Base-by-base conservation (phyloP, 495 filamentous ascomycete genomes). In the Tetracladium setigerum region DNA sequence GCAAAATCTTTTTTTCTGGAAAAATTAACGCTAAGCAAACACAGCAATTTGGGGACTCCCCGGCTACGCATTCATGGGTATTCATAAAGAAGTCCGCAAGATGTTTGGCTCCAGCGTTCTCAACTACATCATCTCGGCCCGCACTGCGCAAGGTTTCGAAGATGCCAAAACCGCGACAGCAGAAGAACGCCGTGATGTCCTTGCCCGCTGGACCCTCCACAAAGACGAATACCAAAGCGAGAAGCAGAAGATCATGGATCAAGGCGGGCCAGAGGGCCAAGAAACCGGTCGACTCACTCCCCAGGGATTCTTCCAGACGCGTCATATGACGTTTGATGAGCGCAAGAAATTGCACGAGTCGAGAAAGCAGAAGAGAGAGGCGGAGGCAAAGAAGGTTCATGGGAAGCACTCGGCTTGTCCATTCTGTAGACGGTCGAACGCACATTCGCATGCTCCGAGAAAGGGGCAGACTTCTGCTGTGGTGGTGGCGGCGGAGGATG, bases 51-150 rank as follows among this genome's bases (percentile, higher is more conserved):
- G 78, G 73, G 74, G 77, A 0, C 57, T 90, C 12, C 81, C 81
- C 0, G 85, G 82, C 5, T 89, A 89, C 52, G 74, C 83, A 4
- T 77, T 87, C 67, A 78, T 82, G 47, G 88, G 88, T 2, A 67
- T 91, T 2, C 82, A 87, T 62, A 82, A 83, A 38, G 81, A 87
- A 54, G 68, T 89, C 16, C 74, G 81, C 30, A 83, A 76, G 24
- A 56, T 74, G 22, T 74, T 86, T 48, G 75, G 79, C 14, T 70
- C 71, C 19, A 81, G 73, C 46, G 78, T 80, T 36, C 66, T 79
- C 12, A 84, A 81, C 48, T 86, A 88, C 44, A 86, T 90, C 40
- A 71, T 87, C 31, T 72, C 83, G 1, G 77, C 85, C 19, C 73
- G 87, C 4, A 83, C 84, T 22, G 63, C 77, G 11, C 84, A 91